Evolutionary conservation across 306 rosid species (phyloP).

Genomic region (Prosopis cineraria): DNA sequence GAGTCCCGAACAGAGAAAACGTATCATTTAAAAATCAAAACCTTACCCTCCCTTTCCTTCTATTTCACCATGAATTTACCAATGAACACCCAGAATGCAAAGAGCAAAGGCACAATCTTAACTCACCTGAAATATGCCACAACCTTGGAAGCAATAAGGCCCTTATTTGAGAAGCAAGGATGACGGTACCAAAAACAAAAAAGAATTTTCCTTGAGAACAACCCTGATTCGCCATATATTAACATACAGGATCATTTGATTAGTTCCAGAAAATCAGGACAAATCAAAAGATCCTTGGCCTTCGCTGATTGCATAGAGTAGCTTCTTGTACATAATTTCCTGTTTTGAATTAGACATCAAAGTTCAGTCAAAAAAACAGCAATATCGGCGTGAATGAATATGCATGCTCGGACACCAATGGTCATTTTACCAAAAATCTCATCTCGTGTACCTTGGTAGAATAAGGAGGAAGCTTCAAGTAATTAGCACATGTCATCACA

Average conservation of each 20-base stretch:
- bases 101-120: not conserved
- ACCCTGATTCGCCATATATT: conserved; percentile 62
- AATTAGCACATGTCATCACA: conserved; percentile 99
- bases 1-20: not conserved
- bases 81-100: not conserved
- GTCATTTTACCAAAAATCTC: not conserved
- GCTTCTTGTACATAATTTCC: conserved; percentile 97
- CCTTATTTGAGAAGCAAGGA: conserved; percentile 54
- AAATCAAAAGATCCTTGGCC: conserved; percentile 99
- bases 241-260: conserved; percentile 56
- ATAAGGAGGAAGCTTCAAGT: conserved; percentile 98
- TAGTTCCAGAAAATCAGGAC: conserved; percentile 75
- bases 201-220: conserved; percentile 45
- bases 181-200: conserved; percentile 56
- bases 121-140: conserved; percentile 60
- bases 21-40: not conserved
- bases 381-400: not conserved
- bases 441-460: conserved; percentile 75
- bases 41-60: not conserved
- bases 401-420: not conserved
- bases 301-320: conserved; percentile 93
- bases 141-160: conserved; percentile 40
- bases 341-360: conserved; percentile 39
- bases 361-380: conserved; percentile 25
- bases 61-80: not conserved